Conservation (phyloP, 2,329 filamentous ascomycete genomes). For the Fusarium sp. region DNA sequence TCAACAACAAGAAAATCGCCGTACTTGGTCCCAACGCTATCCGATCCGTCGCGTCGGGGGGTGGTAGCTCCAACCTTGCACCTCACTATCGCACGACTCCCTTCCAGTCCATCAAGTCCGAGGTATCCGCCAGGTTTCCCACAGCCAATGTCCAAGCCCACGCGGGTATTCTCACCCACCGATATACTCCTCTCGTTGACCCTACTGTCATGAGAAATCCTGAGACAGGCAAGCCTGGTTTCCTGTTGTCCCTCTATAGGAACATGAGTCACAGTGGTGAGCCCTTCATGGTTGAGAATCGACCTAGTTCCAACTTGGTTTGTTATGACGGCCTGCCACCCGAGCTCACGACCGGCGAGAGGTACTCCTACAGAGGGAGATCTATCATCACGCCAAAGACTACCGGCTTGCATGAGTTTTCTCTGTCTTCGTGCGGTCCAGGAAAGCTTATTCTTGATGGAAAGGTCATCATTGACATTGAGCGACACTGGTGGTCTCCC, state of each 20-base stretch:
- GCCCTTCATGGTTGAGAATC: conserved; percentile 32
- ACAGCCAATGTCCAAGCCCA: conserved; percentile 15
- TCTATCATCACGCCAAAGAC: conserved; percentile 27
- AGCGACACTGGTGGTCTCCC: conserved; percentile 37
- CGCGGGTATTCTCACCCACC: conserved; percentile 28
- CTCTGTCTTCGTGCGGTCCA: conserved; percentile 24
- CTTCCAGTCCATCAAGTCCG: conserved; percentile 16
- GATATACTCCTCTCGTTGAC: conserved; percentile 26
- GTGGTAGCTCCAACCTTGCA: conserved; percentile 31
- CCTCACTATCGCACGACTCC: conserved; percentile 35
- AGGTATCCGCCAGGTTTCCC: conserved; percentile 10
- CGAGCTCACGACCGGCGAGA: conserved; percentile 32
- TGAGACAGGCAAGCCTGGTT: conserved; percentile 19
- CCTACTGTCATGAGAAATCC: conserved; percentile 29
- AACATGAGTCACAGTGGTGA: conserved; percentile 30
- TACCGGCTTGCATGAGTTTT: conserved; percentile 25
- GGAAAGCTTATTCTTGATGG: conserved; percentile 30
- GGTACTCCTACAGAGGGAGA: conserved; percentile 32
- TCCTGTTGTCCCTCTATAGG: conserved; percentile 18
- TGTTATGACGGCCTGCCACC: conserved; percentile 35
- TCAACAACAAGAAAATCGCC: conserved; percentile 8
- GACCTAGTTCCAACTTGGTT: conserved; percentile 35
- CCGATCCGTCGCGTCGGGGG: conserved; percentile 22
- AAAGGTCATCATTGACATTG: conserved; percentile 28
- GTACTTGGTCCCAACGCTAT: conserved; percentile 31